Percentiles rank a stretch among this genome's conserved stretches.
phyloP scores from a whole-genome alignment of 2,329 filamentous ascomycete genomes.

The Ophiostoma perfectum region DNA sequence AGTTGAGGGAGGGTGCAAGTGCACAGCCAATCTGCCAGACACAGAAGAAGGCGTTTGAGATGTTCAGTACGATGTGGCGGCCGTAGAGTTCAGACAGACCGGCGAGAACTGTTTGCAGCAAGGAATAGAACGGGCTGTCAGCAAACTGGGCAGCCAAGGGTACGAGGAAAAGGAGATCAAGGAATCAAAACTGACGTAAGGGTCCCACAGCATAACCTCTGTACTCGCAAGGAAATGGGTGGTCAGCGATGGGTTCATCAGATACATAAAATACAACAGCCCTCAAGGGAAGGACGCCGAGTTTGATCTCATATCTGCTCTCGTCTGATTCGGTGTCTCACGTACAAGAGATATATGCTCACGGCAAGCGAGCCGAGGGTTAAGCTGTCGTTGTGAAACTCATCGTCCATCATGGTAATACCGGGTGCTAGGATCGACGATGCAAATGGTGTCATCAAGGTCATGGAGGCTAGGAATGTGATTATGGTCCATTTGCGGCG shows the following conservation, averaged over 20 bases:
- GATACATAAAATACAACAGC: neutral
- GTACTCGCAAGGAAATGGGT: slow-evolving; percentile 4
- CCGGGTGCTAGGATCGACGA: slow-evolving; percentile 56
- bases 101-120: neutral
- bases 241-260: neutral
- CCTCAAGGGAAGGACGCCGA: neutral
- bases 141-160: neutral
- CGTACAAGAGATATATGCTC: slow-evolving; percentile 52
- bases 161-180: slow-evolving; percentile 48
- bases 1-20: slow-evolving; percentile 47
- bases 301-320: no score
- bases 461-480: slow-evolving; percentile 53
- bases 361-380: slow-evolving; percentile 50
- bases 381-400: slow-evolving; percentile 41
- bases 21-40: slow-evolving; percentile 63
- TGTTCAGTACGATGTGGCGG: slow-evolving; percentile 63
- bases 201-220: slow-evolving; percentile 55
- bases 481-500: slow-evolving; percentile 55
- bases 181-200: slow-evolving; percentile 44
- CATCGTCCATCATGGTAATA: slow-evolving; percentile 39
- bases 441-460: slow-evolving; percentile 60
- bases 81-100: slow-evolving; percentile 34
- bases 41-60: slow-evolving; percentile 60
- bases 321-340: neutral
- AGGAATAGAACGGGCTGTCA: neutral